Evolutionary conservation across 441 rosid genomes (phyloP).

Genomic region (Arabidopsis hybrid): DNA sequence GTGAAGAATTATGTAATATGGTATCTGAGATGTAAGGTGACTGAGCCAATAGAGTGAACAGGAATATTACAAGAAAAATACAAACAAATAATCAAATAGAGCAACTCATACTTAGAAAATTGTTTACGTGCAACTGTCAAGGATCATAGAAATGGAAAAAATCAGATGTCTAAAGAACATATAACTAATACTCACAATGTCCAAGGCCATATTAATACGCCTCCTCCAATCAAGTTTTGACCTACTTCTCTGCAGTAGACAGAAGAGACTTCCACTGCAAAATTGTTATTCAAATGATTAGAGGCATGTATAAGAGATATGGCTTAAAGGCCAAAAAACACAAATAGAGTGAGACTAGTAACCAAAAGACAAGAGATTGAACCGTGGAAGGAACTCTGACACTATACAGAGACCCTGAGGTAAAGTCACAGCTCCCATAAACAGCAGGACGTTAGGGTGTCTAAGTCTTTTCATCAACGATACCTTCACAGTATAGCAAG

Average conservation of each 20-base stretch:
- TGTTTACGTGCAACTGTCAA: not conserved
- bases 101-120: conserved; percentile 11
- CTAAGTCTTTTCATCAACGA: conserved; percentile 91
- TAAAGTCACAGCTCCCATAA: conserved; percentile 97
- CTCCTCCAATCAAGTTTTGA: conserved; percentile 88
- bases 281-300: not conserved
- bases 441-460: conserved; percentile 92
- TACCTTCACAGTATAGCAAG: conserved; percentile 59
- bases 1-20: conserved; percentile 30
- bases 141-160: not conserved
- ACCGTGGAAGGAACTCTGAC: conserved; percentile 98
- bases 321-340: conserved; percentile 6
- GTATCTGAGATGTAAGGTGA: conserved; percentile 21
- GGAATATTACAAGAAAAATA: not conserved
- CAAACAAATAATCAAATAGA: conserved; percentile 16
- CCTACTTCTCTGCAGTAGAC: conserved; percentile 73
- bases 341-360: too few species aligned
- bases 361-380: conserved; percentile 34
- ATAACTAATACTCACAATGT: conserved; percentile 68
- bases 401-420: conserved; percentile 93
- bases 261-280: conserved; percentile 94
- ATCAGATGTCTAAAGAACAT: not conserved
- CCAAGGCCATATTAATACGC: conserved; percentile 85
- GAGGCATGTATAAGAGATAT: not conserved
- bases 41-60: conserved; percentile 10